Percentiles rank a stretch among this genome's conserved stretches.
These are phyloP conservation scores for Pseudozyma tsukubaensis DNA, from an alignment of 1,284 basidiomycete species.

Conservation along the genomic window DNA sequence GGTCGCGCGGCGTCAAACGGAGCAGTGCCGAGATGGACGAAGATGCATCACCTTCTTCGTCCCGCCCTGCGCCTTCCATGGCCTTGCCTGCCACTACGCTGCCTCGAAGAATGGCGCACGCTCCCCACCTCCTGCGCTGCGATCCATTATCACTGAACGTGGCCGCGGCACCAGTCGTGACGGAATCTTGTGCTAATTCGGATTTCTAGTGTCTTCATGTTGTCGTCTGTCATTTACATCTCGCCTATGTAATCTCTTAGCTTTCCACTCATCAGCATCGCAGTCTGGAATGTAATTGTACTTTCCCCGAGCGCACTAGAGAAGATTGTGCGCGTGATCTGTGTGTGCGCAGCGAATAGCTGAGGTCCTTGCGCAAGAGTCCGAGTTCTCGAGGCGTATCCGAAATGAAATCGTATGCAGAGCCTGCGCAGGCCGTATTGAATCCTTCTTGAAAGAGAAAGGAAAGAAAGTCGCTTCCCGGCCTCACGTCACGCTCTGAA, in stretches of 20 bases:
- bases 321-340: not conserved
- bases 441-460: not conserved
- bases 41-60: constrained; percentile 10
- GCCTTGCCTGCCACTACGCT: not conserved
- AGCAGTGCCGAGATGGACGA: constrained; percentile 41
- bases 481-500: constrained; percentile 1
- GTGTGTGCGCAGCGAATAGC: too few relatives aligned
- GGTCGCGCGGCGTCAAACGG: constrained; percentile 23
- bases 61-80: constrained; percentile 4
- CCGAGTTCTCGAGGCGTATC: not conserved
- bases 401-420: not conserved
- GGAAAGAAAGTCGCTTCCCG: not conserved
- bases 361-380: too few relatives aligned
- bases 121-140: constrained; percentile 23
- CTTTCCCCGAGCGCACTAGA: not conserved
- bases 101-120: constrained; percentile 17
- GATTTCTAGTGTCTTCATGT: too few relatives aligned
- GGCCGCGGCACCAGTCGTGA: constrained; percentile 29
- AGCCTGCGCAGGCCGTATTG: not conserved
- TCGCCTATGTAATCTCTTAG: too few relatives aligned
- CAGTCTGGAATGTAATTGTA: not conserved
- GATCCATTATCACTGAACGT: constrained; percentile 21
- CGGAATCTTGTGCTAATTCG: constrained; percentile 31
- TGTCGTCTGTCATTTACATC: too few relatives aligned
- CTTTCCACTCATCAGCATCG: not conserved